Base-by-base conservation (phyloP, 2,329 filamentous ascomycete species). In the Fusarium pseudonygamai region DNA sequence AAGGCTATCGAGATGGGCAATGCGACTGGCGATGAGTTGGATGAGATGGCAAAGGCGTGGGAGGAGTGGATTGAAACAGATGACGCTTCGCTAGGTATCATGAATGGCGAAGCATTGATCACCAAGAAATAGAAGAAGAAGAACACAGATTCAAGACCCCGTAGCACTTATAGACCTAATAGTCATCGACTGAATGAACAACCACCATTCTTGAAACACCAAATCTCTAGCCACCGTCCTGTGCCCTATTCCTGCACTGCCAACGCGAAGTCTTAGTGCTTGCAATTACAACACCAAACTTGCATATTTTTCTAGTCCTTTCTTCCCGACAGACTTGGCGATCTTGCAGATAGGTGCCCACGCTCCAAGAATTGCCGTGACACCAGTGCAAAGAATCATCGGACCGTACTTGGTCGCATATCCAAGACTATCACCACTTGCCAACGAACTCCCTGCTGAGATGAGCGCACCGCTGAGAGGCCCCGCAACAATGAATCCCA, bases 281-380 rank as follows among this genome's bases (percentile, higher is more conserved):
- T 14, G 18, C 93, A 62, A 88, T 87, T 69, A 96, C 83, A 71
- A 16, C 15, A 22, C 28, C 13, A 67, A 36, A 14, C 71, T 66
- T 14, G 50, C n/a, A 15, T 67, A 78, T 3, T 22, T 63, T 1
- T 47, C 46, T 9, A 67, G 1, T 2, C 71, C 53, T 8, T 36
- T 72, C 9, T 37, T 58, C 14, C 71, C 52, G 42, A 63, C 45
- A 14, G 42, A 60, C 43, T 63, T 73, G 88, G 80, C 5, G 79
- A 56, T 68, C 79, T 80, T 91, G 85, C 74, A 81, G 8, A 79
- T 70, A 22, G 79, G 77, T 2, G 74, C 74, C 79, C 79, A 81
- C 3, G 79, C 79, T 4, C 79, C 79, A 7, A 80, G 45, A 7
- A 80, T 42, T 5, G 79, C 79, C 3, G 79, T 81, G 5, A 81